Percentiles rank a stretch among this genome's conserved stretches.
phyloP scores from a whole-genome alignment of 495 filamentous ascomycete genomes.

The Filosporella fistucella region DNA sequence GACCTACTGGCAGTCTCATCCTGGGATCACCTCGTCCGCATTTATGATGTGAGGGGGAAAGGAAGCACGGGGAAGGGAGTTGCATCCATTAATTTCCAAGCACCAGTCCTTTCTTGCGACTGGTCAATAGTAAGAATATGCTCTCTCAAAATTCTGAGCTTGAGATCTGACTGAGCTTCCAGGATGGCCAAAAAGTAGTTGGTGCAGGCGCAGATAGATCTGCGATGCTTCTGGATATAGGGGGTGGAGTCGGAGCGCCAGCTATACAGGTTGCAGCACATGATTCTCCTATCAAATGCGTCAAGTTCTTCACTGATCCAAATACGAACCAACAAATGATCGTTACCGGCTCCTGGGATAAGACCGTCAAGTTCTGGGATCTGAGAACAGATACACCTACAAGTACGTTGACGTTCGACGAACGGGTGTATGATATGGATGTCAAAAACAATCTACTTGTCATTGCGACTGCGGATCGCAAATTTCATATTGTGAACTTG shows the following conservation, averaged over 20 bases:
- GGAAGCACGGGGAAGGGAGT: slow-evolving; percentile 66
- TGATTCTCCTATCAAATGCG: slow-evolving; percentile 70
- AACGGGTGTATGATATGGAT: slow-evolving; percentile 84
- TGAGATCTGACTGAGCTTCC: neutral
- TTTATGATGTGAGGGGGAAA: slow-evolving; percentile 79
- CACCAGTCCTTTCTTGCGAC: slow-evolving; percentile 68
- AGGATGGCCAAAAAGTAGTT: slow-evolving; percentile 65
- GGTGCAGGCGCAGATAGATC: slow-evolving; percentile 80
- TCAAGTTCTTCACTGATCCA: slow-evolving; percentile 65
- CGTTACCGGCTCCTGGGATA: slow-evolving; percentile 92
- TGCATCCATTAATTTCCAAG: slow-evolving; percentile 69
- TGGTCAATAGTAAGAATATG: slow-evolving; percentile 71
- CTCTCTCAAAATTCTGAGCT: too few relatives aligned
- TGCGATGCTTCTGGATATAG: slow-evolving; percentile 70
- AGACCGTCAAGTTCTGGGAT: slow-evolving; percentile 94
- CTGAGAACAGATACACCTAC: slow-evolving; percentile 58
- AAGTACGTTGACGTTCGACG: slow-evolving; percentile 58
- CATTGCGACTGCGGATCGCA: slow-evolving; percentile 76
- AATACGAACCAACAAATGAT: slow-evolving; percentile 55
- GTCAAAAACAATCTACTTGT: slow-evolving; percentile 71
- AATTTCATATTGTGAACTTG: slow-evolving; percentile 79
- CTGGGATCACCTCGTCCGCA: slow-evolving; percentile 90
- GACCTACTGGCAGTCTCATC: slow-evolving; percentile 79
- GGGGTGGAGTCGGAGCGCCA: too few relatives aligned
- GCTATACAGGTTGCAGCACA: slow-evolving; percentile 76